Evolutionary conservation across 1,284 basidiomycete species (phyloP).

Genomic region (Austropuccinia psidii): DNA sequence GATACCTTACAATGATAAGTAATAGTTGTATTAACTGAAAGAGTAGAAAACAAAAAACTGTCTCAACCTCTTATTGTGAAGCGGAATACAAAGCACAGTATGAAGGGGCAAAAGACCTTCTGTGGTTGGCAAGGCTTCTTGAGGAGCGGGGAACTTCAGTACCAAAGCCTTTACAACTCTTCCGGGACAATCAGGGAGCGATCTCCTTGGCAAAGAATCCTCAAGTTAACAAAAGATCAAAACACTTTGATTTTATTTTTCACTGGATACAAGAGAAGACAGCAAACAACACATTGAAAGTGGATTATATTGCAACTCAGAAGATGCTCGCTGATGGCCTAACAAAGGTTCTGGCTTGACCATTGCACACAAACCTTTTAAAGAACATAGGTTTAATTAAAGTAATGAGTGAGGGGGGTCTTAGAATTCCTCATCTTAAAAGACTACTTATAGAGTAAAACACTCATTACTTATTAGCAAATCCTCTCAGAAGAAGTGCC

Average conservation of each 20-base stretch:
- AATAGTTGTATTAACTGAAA: neutral
- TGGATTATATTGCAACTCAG: slow-evolving; percentile 45
- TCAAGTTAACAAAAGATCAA: slow-evolving; percentile 45
- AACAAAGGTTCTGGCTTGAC: slow-evolving; percentile 49
- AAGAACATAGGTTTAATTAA: too few relatives aligned
- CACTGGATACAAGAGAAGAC: slow-evolving; percentile 51
- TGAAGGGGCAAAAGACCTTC: neutral
- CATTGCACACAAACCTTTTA: too few relatives aligned
- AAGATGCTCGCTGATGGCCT: slow-evolving; percentile 51
- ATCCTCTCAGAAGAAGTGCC: too few relatives aligned
- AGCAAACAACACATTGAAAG: slow-evolving; percentile 41
- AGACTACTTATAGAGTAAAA: too few relatives aligned
- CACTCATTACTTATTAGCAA: too few relatives aligned
- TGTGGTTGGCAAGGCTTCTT: too few relatives aligned
- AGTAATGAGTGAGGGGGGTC: too few relatives aligned
- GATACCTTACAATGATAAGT: neutral
- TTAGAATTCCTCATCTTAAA: too few relatives aligned
- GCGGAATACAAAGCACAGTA: neutral
- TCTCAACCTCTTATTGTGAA: neutral
- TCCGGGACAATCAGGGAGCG: slow-evolving; percentile 50
- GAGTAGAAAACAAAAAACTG: neutral
- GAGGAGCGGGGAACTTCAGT: too few relatives aligned
- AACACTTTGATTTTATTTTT: slow-evolving; percentile 51
- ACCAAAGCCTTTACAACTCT: too few relatives aligned
- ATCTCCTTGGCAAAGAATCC: slow-evolving; percentile 48